Evolutionary conservation across 768 basidiomycete genomes (phyloP).

Genomic region (Gyrodon lividus): DNA sequence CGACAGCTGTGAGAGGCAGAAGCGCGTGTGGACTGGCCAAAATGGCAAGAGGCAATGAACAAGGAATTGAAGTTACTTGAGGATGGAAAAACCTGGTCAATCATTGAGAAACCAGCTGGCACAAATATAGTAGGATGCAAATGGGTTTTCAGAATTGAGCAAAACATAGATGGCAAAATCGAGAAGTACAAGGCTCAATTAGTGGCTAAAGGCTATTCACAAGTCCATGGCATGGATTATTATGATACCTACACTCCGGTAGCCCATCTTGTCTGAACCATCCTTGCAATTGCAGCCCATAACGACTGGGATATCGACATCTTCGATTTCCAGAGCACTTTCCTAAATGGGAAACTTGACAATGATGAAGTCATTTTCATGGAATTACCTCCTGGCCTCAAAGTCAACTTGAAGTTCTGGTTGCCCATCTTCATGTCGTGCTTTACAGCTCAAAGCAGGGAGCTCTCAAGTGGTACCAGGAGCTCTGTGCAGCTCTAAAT

Average conservation of each 20-base stretch:
- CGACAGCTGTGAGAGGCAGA: conserved; percentile 19
- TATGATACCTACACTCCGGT: conserved; percentile 37
- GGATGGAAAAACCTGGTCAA: conserved; percentile 31
- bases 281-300: conserved; percentile 6
- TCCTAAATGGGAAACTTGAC: conserved; percentile 10
- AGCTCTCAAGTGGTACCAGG: conserved; percentile 2
- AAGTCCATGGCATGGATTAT: conserved; percentile 41
- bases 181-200: conserved; percentile 41
- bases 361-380: conserved; percentile 10
- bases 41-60: too few relatives aligned
- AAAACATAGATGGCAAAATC: conserved; percentile 34
- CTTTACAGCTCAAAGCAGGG: conserved; percentile 6
- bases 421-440: background rate
- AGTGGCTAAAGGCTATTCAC: conserved; percentile 42
- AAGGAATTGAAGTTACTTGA: conserved; percentile 18
- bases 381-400: conserved; percentile 1
- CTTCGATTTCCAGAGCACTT: conserved; percentile 10
- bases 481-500: background rate
- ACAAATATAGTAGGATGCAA: conserved; percentile 33
- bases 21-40: conserved; percentile 22
- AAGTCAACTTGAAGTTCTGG: background rate
- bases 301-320: conserved; percentile 11
- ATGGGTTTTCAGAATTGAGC: conserved; percentile 45
- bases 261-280: conserved; percentile 19
- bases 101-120: conserved; percentile 25